Conservation (phyloP, 768 basidiomycete species). For the Naematelia encephala region DNA sequence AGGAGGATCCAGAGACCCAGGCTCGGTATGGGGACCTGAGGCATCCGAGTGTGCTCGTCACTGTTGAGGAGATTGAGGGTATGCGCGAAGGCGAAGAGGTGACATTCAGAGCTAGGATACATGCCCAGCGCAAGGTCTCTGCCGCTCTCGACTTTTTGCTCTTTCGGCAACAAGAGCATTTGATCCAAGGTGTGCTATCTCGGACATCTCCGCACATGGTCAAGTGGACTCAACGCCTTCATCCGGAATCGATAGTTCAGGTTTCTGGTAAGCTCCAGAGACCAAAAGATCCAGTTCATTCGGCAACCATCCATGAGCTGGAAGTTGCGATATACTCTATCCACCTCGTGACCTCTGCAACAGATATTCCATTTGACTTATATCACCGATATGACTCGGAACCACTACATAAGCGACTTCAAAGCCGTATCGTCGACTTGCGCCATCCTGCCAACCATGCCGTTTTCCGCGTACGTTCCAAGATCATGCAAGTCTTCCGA, state of each 20-base stretch:
- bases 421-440: slow-evolving; percentile 84
- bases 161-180: slow-evolving; percentile 20
- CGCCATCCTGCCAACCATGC: slow-evolving; percentile 90
- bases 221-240: slow-evolving; percentile 26
- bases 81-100: slow-evolving; percentile 56
- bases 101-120: slow-evolving; percentile 78
- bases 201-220: slow-evolving; percentile 74
- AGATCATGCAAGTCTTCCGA: slow-evolving; percentile 76
- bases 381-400: slow-evolving; percentile 57
- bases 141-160: slow-evolving; percentile 27
- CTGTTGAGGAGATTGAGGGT: slow-evolving; percentile 56
- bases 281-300: slow-evolving; percentile 69
- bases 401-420: slow-evolving; percentile 70
- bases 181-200: slow-evolving; percentile 85
- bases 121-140: slow-evolving; percentile 69
- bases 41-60: slow-evolving; percentile 16
- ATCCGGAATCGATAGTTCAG: slow-evolving; percentile 77
- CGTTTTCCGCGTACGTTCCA: slow-evolving; percentile 82
- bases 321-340: slow-evolving; percentile 51
- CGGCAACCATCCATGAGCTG: slow-evolving; percentile 64
- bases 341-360: slow-evolving; percentile 75
- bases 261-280: slow-evolving; percentile 71
- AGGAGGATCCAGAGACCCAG: slow-evolving; percentile 61
- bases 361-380: slow-evolving; percentile 78
- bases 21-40: slow-evolving; percentile 61